Conservation (phyloP, 768 basidiomycete species). For the Hirschioporus abietinus region DNA sequence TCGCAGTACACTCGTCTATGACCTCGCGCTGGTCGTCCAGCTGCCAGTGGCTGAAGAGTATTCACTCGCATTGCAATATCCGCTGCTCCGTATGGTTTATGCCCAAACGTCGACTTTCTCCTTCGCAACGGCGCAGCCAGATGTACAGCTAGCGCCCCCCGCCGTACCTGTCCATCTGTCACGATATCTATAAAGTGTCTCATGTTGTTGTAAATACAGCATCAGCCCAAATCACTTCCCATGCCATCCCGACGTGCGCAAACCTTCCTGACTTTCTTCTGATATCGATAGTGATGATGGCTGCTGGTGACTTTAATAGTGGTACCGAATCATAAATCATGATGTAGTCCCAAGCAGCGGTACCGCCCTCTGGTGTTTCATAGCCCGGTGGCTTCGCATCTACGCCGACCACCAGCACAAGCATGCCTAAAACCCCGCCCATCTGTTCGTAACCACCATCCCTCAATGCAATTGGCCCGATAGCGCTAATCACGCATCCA, state of each 20-base stretch:
- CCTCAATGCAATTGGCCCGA: background rate
- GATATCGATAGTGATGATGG: background rate
- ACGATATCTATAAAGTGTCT: background rate
- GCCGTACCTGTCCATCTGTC: slow-evolving; percentile 1
- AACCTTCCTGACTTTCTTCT: background rate
- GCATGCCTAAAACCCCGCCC: background rate
- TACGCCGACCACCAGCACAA: too few relatives aligned
- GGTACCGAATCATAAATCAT: background rate
- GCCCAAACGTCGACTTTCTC: background rate
- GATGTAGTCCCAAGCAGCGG: background rate
- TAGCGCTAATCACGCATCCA: background rate
- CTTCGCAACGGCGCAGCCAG: background rate
- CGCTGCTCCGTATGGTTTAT: background rate
- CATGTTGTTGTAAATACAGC: background rate
- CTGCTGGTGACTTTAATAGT: background rate
- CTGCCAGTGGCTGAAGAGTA: too few relatives aligned
- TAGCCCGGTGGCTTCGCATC: background rate
- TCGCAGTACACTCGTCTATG: background rate
- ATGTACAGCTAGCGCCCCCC: background rate
- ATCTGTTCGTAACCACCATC: background rate
- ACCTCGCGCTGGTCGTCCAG: background rate
- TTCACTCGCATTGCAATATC: background rate
- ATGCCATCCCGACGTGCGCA: background rate
- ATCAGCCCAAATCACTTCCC: background rate
- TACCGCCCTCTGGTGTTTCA: background rate